Percentiles rank a stretch among this genome's conserved stretches.
phyloP scores from a whole-genome alignment of 1,139 yeast genomes.

The Lodderomyces parapsilosis region DNA sequence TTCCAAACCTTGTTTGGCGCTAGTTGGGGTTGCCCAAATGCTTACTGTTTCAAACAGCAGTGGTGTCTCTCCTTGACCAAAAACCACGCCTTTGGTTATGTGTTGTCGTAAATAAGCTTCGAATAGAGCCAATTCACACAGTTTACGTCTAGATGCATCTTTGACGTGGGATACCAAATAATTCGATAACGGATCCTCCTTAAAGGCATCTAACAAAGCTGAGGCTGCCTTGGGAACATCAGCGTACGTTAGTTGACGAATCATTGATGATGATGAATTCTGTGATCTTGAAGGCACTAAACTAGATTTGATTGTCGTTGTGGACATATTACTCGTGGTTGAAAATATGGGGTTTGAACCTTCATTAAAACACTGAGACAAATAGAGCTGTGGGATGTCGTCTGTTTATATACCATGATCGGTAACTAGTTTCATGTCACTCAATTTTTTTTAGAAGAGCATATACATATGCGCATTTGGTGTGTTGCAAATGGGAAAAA shows the following conservation, averaged over 20 bases:
- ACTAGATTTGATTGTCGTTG: slow-evolving; percentile 3
- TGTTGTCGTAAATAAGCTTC: slow-evolving; percentile 61
- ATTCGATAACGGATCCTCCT: slow-evolving; percentile 50
- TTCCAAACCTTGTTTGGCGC: slow-evolving; percentile 43
- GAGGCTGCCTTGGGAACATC: slow-evolving; percentile 57
- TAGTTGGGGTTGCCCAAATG: slow-evolving; percentile 60
- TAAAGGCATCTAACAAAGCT: slow-evolving; percentile 52
- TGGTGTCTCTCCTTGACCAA: slow-evolving; percentile 45
- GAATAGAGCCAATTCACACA: slow-evolving; percentile 49
- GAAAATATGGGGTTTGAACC: neutral
- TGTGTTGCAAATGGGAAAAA: neutral
- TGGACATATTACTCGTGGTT: neutral
- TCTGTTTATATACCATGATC: too few species aligned
- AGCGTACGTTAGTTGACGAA: slow-evolving; percentile 31
- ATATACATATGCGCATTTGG: neutral
- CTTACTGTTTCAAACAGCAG: slow-evolving; percentile 62
- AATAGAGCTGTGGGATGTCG: too few species aligned
- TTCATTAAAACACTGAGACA: too few species aligned
- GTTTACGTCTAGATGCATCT: slow-evolving; percentile 31
- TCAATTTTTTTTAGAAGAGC: too few species aligned
- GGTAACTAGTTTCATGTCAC: too few species aligned
- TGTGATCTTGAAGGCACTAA: neutral
- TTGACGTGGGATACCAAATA: slow-evolving; percentile 46
- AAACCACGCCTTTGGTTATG: slow-evolving; percentile 52
- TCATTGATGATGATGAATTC: neutral